These are phyloP conservation scores for Arthrobotrys sphaeroides DNA, from an alignment of 2,329 filamentous ascomycete genomes.

Conservation along the genomic window DNA sequence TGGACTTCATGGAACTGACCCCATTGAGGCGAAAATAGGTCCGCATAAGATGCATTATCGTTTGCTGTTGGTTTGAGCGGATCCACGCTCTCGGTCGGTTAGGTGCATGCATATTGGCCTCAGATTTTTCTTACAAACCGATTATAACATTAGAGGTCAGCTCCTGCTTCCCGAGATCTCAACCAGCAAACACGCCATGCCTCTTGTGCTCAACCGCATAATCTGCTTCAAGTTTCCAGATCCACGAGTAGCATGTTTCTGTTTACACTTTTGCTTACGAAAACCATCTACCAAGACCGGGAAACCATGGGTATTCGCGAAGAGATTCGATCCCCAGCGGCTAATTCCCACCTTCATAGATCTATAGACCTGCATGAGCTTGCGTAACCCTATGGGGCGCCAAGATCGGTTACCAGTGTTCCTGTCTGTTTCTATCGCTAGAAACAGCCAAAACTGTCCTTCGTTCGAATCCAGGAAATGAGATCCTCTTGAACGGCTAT, in stretches of 20 bases:
- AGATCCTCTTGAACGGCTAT: slow-evolving; percentile 38
- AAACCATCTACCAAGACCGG: not conserved
- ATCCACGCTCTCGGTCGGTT: slow-evolving; percentile 14
- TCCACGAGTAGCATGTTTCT: slow-evolving; percentile 11
- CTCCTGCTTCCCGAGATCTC: not conserved
- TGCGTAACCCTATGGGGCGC: slow-evolving; percentile 53
- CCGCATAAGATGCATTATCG: slow-evolving; percentile 22
- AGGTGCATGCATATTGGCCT: slow-evolving; percentile 26
- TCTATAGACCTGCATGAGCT: slow-evolving; percentile 50
- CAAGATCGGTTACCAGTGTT: slow-evolving; percentile 44
- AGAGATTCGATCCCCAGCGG: slow-evolving; percentile 36
- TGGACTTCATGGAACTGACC: not conserved
- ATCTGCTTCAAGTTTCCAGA: slow-evolving; percentile 34
- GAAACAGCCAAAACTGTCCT: slow-evolving; percentile 47
- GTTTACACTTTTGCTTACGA: slow-evolving; percentile 32
- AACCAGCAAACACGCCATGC: not conserved
- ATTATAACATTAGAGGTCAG: slow-evolving; percentile 3
- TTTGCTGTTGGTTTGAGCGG: slow-evolving; percentile 21
- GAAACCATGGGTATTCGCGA: not conserved
- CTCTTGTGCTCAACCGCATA: slow-evolving; percentile 2
- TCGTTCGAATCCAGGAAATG: slow-evolving; percentile 41
- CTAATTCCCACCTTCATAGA: slow-evolving; percentile 43
- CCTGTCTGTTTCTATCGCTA: slow-evolving; percentile 42
- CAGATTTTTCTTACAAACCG: slow-evolving; percentile 5
- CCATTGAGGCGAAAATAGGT: slow-evolving; percentile 24